Base-by-base conservation (phyloP, 139 green algal species). In the Deuterostichococcus epilithicus region DNA sequence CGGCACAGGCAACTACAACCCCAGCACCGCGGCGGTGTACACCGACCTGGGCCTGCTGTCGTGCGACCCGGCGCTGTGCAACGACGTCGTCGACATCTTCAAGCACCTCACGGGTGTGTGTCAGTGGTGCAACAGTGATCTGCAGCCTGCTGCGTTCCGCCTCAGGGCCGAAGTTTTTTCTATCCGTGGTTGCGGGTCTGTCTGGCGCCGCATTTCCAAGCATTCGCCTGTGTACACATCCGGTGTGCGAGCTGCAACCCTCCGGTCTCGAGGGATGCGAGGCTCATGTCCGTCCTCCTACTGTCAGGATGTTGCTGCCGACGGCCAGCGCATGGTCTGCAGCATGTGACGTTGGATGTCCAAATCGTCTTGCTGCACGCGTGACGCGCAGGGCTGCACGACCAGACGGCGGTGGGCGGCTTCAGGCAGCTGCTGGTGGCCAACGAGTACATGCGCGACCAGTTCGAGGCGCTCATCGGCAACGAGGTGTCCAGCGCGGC, bases 1-100 rank as follows among this genome's bases (percentile, higher is more conserved):
- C 33, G 87, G 87, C 68, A 91, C 87, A 23, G 87, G 87, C 25
- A 91, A 91, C 80, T 91, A 91, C 78, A 90, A 91, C 79, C 85
- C 87, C 20, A 70, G 72, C 38, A 91, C 87, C 20, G 87, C 87
- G 20, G 75, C 68, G 28, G 68, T 91, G 1, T 91, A 91, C 79
- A 90, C 85, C 30, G 85, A 90, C 45, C 86, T 89, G 66, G 83
- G 85, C 28, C 75, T 91, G 33, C 76, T 91, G 74, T 88, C 76
- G 66, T 87, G 80, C 44, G 75, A 86, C 59, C 82, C 82, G 30
- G 80, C 82, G 32, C 34, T 89, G 2, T 84, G 87, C 25, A 71
- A 77, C 20, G 87, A 91, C 68, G 87, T 89, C 32, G 39, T 74
- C 1, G 81, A 91, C 76, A 76, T 91, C 23, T 91, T 91, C 87